phyloP scores from a whole-genome alignment of 2,329 filamentous ascomycete genomes.

The Penicillium corylophilum region DNA sequence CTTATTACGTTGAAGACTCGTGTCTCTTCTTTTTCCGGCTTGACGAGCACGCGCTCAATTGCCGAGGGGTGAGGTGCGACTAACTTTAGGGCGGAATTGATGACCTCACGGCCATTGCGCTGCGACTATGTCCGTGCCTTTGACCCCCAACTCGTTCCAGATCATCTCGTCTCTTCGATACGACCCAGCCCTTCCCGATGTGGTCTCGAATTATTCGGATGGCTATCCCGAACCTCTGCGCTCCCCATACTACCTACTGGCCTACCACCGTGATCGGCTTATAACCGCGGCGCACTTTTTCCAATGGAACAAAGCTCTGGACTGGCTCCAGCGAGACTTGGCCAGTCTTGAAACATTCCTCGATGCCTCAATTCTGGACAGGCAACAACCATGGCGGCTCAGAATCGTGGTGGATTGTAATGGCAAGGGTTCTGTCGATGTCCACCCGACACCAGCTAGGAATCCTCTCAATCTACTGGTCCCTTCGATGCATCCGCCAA shows the following conservation, averaged over 20 bases:
- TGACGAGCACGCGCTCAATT: background rate
- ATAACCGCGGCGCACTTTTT: slow-evolving; percentile 57
- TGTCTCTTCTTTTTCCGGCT: background rate
- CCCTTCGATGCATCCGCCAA: slow-evolving; percentile 16
- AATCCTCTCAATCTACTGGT: slow-evolving; percentile 27
- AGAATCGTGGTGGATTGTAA: slow-evolving; percentile 34
- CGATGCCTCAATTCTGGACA: slow-evolving; percentile 33
- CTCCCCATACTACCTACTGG: slow-evolving; percentile 75
- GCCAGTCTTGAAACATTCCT: slow-evolving; percentile 28
- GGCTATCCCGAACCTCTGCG: slow-evolving; percentile 39
- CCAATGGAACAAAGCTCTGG: slow-evolving; percentile 42
- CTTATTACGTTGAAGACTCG: background rate
- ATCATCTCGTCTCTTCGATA: slow-evolving; percentile 73
- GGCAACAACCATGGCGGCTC: slow-evolving; percentile 38
- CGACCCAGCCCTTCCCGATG: slow-evolving; percentile 57
- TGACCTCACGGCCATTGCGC: slow-evolving; percentile 10
- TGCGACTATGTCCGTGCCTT: slow-evolving; percentile 12
- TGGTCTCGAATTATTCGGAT: slow-evolving; percentile 27
- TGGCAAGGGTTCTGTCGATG: slow-evolving; percentile 34
- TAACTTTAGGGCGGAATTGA: slow-evolving; percentile 21
- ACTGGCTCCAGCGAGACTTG: slow-evolving; percentile 32
- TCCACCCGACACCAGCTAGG: slow-evolving; percentile 28
- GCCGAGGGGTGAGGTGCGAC: slow-evolving; percentile 7
- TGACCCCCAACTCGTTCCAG: slow-evolving; percentile 46
- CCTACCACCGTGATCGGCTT: slow-evolving; percentile 75